Percentiles rank a stretch among this genome's conserved stretches.
Conservation (phyloP, 73 alveolate genomes). For the Paramecium sonneborni region DNA sequence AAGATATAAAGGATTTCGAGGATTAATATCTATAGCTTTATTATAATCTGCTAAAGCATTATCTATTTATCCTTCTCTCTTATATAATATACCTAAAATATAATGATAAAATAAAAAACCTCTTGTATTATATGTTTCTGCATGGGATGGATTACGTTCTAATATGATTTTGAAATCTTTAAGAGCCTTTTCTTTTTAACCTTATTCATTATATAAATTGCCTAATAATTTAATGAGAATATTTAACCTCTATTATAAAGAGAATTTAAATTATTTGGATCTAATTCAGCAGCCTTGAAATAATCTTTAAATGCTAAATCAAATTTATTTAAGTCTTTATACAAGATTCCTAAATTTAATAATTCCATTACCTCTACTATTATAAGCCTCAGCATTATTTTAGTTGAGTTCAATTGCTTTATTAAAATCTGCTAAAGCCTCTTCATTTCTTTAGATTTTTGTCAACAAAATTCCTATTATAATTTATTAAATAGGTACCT, state of each 20-base stretch:
- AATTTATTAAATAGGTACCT: not conserved
- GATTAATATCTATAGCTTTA: not conserved
- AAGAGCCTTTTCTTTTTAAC: not conserved
- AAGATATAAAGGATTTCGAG: not conserved
- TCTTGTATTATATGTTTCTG: not conserved
- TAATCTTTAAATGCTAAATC: not conserved
- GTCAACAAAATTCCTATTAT: not conserved
- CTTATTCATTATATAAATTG: not conserved
- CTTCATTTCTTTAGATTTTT: not conserved
- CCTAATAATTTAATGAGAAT: not conserved
- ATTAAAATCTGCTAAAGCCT: not conserved
- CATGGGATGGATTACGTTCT: not conserved
- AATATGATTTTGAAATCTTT: not conserved
- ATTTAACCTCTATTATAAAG: slow-evolving; percentile 37
- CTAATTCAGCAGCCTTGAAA: not conserved
- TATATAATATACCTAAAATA: not conserved
- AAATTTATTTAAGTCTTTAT: not conserved
- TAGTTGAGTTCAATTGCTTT: not conserved
- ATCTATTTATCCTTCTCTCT: not conserved
- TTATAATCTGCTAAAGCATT: not conserved
- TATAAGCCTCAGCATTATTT: not conserved
- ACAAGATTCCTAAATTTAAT: not conserved
- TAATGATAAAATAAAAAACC: not conserved
- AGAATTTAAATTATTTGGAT: not conserved
- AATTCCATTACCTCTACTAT: not conserved